Percentiles rank a stretch among this genome's conserved stretches.
Conservation (phyloP, 768 basidiomycete genomes). For the Collybia sordida region DNA sequence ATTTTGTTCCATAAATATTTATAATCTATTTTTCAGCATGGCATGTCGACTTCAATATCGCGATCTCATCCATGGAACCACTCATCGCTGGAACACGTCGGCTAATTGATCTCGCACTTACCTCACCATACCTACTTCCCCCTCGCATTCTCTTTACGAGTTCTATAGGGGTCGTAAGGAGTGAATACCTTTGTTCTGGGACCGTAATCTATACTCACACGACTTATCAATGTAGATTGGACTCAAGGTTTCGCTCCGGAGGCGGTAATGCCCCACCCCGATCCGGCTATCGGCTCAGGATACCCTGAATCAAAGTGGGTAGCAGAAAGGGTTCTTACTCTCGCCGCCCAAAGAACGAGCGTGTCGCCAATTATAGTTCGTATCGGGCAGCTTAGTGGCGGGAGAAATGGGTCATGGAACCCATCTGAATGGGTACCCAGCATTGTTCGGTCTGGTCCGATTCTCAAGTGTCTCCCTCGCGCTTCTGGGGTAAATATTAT, state of each 20-base stretch:
- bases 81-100: slow-evolving; percentile 23
- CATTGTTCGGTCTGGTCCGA: slow-evolving; percentile 28
- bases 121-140: slow-evolving; percentile 17
- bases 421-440: slow-evolving; percentile 43
- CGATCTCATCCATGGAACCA: slow-evolving; percentile 30
- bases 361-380: slow-evolving; percentile 35
- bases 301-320: slow-evolving; percentile 44
- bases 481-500: slow-evolving; percentile 24
- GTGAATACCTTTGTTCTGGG: slow-evolving; percentile 16
- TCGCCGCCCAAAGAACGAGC: slow-evolving; percentile 23
- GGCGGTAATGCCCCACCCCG: slow-evolving; percentile 17
- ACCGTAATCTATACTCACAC: no score
- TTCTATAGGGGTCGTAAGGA: slow-evolving; percentile 25
- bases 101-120: slow-evolving; percentile 33
- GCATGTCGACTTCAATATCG: slow-evolving; percentile 32
- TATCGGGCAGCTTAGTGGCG: slow-evolving; percentile 44
- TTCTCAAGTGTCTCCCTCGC: slow-evolving; percentile 30
- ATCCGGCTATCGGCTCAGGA: slow-evolving; percentile 29
- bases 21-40: slow-evolving; percentile 29
- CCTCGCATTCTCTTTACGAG: slow-evolving; percentile 33
- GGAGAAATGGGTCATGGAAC: slow-evolving; percentile 42
- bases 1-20: no score
- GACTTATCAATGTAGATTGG: slow-evolving; percentile 7
- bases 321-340: slow-evolving; percentile 30
- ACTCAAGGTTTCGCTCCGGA: slow-evolving; percentile 21